A percentile compares a stretch with the other conserved stretches of the same genome.
These are phyloP conservation scores for Penicillium vulpinum DNA, from an alignment of 2,329 filamentous ascomycete species.

Conservation along the genomic window DNA sequence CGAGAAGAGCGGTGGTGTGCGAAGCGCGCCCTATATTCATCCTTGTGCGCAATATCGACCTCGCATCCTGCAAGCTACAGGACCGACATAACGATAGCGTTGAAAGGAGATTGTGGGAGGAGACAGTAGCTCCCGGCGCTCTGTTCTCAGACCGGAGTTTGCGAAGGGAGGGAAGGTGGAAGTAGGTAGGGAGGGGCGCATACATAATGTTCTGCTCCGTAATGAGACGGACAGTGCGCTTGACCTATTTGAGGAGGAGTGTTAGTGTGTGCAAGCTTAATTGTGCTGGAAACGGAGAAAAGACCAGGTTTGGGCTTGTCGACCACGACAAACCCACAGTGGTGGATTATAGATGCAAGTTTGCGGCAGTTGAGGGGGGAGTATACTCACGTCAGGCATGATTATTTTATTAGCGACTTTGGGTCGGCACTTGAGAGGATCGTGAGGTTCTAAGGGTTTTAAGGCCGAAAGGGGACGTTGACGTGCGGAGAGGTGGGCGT, in stretches of 20 bases:
- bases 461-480: constrained; percentile 1
- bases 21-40: neutral
- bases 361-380: neutral
- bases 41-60: neutral
- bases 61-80: neutral
- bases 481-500: constrained; percentile 6
- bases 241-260: constrained; percentile 53
- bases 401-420: constrained; percentile 9
- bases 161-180: neutral
- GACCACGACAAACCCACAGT: neutral
- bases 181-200: constrained; percentile 40
- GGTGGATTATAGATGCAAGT: neutral
- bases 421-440: neutral
- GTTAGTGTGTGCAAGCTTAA: constrained; percentile 19
- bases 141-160: neutral
- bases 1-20: neutral
- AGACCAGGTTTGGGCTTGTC: neutral
- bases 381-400: constrained; percentile 39
- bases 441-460: neutral
- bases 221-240: constrained; percentile 88
- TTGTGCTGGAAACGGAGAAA: neutral
- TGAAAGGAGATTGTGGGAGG: neutral
- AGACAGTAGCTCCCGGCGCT: neutral
- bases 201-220: constrained; percentile 90
- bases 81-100: neutral